Conservation (phyloP, 2,329 filamentous ascomycete genomes). For the Pyrenophora tritici-repentis region DNA sequence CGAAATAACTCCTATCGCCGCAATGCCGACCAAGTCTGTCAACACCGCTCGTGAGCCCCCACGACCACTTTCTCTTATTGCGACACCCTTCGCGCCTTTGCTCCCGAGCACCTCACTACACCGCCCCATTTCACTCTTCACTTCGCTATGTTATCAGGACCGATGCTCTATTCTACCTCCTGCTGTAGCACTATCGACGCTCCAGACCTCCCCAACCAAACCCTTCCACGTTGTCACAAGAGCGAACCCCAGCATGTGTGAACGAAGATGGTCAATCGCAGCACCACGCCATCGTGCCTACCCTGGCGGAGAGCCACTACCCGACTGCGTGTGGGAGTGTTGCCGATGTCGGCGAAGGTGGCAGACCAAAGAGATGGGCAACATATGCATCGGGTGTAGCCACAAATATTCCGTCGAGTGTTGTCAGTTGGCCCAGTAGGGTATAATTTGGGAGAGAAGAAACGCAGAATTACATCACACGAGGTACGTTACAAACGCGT, state of each 20-base stretch:
- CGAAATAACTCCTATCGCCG: background rate
- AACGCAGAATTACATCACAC: background rate
- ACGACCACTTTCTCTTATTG: background rate
- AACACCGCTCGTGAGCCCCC: background rate
- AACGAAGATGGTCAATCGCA: background rate
- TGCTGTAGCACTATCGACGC: background rate
- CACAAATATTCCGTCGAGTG: conserved; percentile 16
- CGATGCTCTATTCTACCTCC: background rate
- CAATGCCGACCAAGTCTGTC: background rate
- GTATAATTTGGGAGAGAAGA: background rate
- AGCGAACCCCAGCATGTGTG: background rate
- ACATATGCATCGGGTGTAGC: conserved; percentile 19
- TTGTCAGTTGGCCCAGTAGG: conserved; percentile 11
- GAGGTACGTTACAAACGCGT: background rate
- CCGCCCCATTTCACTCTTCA: background rate
- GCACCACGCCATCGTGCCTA: conserved; percentile 7
- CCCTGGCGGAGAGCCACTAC: conserved; percentile 15
- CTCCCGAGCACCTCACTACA: background rate
- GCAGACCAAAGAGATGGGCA: conserved; percentile 17
- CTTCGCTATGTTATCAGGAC: background rate
- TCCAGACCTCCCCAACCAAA: background rate
- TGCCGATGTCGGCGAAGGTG: conserved; percentile 20
- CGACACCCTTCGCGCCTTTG: background rate
- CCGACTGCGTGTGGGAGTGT: conserved; percentile 17
- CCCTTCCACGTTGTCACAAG: background rate